Conservation (phyloP, 495 filamentous ascomycete genomes). For the Neohortaea acidophila region DNA sequence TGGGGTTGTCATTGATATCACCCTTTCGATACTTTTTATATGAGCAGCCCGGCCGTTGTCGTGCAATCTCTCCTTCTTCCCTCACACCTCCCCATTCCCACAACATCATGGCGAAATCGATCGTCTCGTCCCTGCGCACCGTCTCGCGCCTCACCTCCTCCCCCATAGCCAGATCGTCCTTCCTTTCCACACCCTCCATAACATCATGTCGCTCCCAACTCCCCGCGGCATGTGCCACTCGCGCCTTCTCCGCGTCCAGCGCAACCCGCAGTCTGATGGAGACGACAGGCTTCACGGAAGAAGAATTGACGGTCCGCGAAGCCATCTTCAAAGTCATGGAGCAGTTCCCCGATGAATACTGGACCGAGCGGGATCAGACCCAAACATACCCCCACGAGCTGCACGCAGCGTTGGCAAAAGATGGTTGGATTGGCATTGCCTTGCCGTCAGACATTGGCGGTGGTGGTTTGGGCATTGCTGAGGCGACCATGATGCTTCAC, state of each 20-base stretch:
- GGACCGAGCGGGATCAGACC: conserved; percentile 52
- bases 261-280: conserved; percentile 45
- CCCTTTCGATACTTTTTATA: neutral
- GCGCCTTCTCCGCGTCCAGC: conserved; percentile 24
- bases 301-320: conserved; percentile 56
- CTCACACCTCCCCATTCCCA: neutral
- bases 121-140: conserved; percentile 3
- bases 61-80: neutral
- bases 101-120: conserved; percentile 1
- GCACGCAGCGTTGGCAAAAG: conserved; percentile 57
- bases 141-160: conserved; percentile 1
- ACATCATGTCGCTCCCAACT: too few species aligned
- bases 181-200: too few species aligned
- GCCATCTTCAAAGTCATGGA: conserved; percentile 54
- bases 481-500: conserved; percentile 77
- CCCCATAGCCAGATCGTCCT: neutral
- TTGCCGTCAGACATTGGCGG: conserved; percentile 58
- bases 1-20: neutral
- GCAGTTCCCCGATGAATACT: conserved; percentile 42
- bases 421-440: conserved; percentile 73
- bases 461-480: conserved; percentile 59
- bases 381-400: conserved; percentile 57
- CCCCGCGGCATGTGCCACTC: conserved; percentile 1
- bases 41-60: neutral
- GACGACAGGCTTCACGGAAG: conserved; percentile 48